Evolutionary conservation across 2,329 filamentous ascomycete genomes (phyloP).

Genomic region (Alternaria burnsii): DNA sequence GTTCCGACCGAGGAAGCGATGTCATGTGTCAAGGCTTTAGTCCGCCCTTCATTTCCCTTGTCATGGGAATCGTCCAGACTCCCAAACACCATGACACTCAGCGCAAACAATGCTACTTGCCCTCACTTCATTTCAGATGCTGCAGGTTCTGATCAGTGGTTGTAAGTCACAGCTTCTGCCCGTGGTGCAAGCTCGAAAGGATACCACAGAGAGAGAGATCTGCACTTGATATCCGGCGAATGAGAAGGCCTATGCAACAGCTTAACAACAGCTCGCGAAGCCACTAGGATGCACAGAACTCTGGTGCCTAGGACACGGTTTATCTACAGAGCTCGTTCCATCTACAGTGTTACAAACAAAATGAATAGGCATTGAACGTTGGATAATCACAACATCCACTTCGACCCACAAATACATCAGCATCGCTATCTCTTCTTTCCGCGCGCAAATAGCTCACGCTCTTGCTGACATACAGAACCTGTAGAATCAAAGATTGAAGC

Average conservation of each 20-base stretch:
- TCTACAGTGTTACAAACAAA: background rate
- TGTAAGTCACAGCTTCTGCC: background rate
- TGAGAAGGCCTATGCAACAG: background rate
- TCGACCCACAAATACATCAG: background rate
- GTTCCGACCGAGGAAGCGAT: background rate
- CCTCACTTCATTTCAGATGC: background rate
- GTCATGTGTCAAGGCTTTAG: slow-evolving; percentile 13
- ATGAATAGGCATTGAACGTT: background rate
- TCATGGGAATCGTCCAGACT: background rate
- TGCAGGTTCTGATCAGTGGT: background rate
- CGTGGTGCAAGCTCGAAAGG: background rate
- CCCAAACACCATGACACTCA: slow-evolving; percentile 2
- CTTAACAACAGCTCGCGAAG: too few species aligned
- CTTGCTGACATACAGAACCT: background rate
- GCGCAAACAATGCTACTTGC: background rate
- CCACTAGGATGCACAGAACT: background rate
- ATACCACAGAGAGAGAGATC: background rate
- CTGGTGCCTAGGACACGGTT: background rate
- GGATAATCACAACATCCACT: background rate
- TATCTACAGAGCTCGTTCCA: background rate
- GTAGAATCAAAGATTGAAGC: background rate
- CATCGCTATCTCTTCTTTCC: background rate
- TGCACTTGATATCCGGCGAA: background rate
- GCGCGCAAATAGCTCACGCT: background rate
- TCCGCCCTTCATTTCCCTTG: slow-evolving; percentile 10